Base-by-base conservation (phyloP, 805 yeast genomes). In the Isabelozyma gotoi region DNA sequence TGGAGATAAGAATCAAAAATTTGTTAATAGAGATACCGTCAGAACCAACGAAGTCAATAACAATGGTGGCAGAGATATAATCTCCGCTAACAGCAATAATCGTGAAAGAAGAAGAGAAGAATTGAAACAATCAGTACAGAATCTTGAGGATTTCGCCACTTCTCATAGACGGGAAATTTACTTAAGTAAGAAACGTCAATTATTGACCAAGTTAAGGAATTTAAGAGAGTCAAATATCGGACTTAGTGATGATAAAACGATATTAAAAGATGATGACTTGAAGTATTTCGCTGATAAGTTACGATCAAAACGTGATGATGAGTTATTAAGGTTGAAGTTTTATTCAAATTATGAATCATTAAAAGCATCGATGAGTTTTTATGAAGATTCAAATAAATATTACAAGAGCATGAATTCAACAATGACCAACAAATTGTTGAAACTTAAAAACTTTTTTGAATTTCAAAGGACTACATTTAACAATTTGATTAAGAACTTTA, bases 381-480 rank as follows among this genome's bases (percentile, higher is more conserved):
- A 69, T 46, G 63, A 67, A 34, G 71, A 71, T 36, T 63, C 72
- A 8, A 65, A 69, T 48, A 57, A 58, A 36, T 52, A 51, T 21
- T 71, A 69, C 50, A 60, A 59, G 44, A 55, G 57, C 41, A 57
- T 65, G 54, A 67, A 62, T 43, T 34, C 45, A 16, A 43, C 57
- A 4, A 36, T 63, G 49, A 45, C 61, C 15, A 70, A 65, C 50
- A 71, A 70, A 48, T 56, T 72, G 31, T 60, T 60, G 38, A 72
- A 71, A 48, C 49, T 72, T 36, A 62, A 63, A 50, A 62, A 65
- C 45, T 71, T 71, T 44, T 59, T 72, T 33, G 68, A 65, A 47
- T 67, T 51, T 47, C 76, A 72, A 43, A 55, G 53, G 37, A 52
- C 55, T n/a, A 40, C 60, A 12, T 63, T 65, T 33, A 44, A 47